These are phyloP conservation scores for Suillus spraguei DNA, from an alignment of 768 basidiomycete genomes.

Conservation along the genomic window DNA sequence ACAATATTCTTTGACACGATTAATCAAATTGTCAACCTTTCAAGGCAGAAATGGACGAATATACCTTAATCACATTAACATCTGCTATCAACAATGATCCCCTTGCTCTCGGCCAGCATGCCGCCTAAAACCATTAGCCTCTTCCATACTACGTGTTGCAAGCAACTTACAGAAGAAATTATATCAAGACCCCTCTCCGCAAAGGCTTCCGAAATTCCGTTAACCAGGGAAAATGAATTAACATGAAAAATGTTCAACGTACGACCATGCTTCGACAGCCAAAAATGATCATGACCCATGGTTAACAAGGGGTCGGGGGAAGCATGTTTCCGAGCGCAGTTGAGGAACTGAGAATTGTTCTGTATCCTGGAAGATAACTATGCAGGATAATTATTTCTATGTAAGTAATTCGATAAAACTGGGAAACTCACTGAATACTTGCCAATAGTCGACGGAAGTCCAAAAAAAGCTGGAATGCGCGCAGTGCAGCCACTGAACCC, in stretches of 20 bases:
- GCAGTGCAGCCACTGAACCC: slow-evolving; percentile 9
- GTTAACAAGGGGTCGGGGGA: slow-evolving; percentile 6
- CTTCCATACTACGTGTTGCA: not conserved
- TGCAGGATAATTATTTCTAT: too few species aligned
- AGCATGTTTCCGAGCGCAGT: slow-evolving; percentile 4
- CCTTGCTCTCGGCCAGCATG: slow-evolving; percentile 14
- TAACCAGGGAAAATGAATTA: not conserved
- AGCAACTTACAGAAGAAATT: slow-evolving; percentile 34
- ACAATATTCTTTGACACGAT: slow-evolving; percentile 21
- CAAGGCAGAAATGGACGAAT: not conserved
- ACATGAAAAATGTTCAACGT: slow-evolving; percentile 1
- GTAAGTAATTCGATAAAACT: not conserved
- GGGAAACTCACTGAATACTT: slow-evolving; percentile 11
- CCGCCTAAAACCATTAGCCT: slow-evolving; percentile 8
- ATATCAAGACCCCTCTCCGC: slow-evolving; percentile 39
- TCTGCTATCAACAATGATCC: slow-evolving; percentile 34
- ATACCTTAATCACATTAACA: slow-evolving; percentile 42
- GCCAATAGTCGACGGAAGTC: slow-evolving; percentile 10
- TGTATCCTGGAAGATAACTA: slow-evolving; percentile 14
- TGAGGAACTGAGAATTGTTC: slow-evolving; percentile 8
- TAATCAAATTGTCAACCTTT: not conserved
- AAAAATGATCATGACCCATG: slow-evolving; percentile 14
- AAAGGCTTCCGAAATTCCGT: slow-evolving; percentile 26
- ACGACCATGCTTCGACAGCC: slow-evolving; percentile 14
- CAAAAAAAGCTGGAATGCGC: slow-evolving; percentile 9